Evolutionary conservation across 352 stramenopile species (phyloP).

Genomic region (Pythium diclinum): DNA sequence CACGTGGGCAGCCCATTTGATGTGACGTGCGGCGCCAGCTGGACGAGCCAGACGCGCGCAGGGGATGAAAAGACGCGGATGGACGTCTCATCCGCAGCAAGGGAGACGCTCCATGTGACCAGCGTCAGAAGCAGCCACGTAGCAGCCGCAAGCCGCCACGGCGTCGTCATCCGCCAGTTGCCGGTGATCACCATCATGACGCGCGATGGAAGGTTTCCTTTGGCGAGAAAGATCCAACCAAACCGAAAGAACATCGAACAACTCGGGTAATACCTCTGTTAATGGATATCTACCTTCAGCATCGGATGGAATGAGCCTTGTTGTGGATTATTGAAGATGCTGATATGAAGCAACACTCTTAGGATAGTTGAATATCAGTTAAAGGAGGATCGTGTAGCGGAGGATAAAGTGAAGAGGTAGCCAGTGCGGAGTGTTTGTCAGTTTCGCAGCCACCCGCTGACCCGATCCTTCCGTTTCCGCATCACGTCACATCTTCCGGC

Average conservation of each 20-base stretch:
- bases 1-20: slow-evolving; percentile 7
- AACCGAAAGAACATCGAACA: background rate
- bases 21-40: slow-evolving; percentile 36
- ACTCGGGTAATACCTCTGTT: background rate
- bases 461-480: background rate
- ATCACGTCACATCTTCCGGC: background rate
- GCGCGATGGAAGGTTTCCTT: background rate
- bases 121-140: background rate
- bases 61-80: background rate
- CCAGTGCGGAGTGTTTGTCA: background rate
- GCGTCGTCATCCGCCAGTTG: background rate
- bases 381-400: background rate
- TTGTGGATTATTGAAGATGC: too few species aligned
- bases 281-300: background rate
- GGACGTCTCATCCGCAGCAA: background rate
- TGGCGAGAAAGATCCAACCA: background rate
- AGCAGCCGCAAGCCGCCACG: background rate
- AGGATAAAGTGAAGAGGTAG: background rate
- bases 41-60: slow-evolving; percentile 34
- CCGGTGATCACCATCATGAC: background rate
- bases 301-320: background rate
- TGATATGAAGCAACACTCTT: too few species aligned
- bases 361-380: too few species aligned
- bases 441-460: background rate
- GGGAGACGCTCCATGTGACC: background rate